These are phyloP conservation scores for Coemansia sp. DNA, from an alignment of 192 early-diverging fungal genomes.

Conservation along the genomic window DNA sequence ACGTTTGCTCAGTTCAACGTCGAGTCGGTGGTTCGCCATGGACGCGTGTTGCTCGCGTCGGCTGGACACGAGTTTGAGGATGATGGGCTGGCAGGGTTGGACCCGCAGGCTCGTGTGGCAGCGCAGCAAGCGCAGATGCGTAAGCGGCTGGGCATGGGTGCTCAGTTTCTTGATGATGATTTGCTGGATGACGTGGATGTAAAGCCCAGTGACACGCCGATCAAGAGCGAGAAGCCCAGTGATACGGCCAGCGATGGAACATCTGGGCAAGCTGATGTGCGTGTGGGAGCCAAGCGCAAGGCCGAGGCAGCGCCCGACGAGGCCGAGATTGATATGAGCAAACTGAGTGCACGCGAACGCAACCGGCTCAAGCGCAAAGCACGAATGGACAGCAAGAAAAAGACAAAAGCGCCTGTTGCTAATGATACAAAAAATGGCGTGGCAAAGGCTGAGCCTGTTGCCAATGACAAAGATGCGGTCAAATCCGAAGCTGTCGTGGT, in stretches of 20 bases:
- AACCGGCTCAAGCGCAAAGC: slow-evolving; percentile 87
- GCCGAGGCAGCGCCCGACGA: background rate
- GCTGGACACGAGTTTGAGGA: slow-evolving; percentile 94
- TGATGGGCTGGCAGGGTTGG: slow-evolving; percentile 67
- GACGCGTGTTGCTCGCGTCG: slow-evolving; percentile 75
- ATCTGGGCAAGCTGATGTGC: background rate
- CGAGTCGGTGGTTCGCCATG: slow-evolving; percentile 72
- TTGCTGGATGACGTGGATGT: slow-evolving; percentile 70
- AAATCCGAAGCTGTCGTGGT: background rate
- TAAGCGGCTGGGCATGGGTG: slow-evolving; percentile 81
- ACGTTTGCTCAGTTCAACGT: slow-evolving; percentile 84
- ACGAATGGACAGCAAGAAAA: slow-evolving; percentile 77
- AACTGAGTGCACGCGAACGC: slow-evolving; percentile 85
- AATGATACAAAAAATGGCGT: slow-evolving; percentile 4
- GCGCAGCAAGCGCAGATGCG: slow-evolving; percentile 80
- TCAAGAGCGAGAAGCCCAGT: too few species aligned
- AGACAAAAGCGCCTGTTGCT: slow-evolving; percentile 13
- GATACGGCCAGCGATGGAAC: background rate
- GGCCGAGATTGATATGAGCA: slow-evolving; percentile 62
- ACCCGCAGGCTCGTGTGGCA: slow-evolving; percentile 78
- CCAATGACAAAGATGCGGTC: too few species aligned
- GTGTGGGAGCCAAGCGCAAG: slow-evolving; percentile 17
- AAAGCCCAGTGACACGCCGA: background rate
- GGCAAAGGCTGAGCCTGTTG: background rate
- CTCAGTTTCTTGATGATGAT: slow-evolving; percentile 88